These are phyloP conservation scores for Hanseniaspora thailandica DNA, from an alignment of 805 yeast genomes.

Conservation along the genomic window DNA sequence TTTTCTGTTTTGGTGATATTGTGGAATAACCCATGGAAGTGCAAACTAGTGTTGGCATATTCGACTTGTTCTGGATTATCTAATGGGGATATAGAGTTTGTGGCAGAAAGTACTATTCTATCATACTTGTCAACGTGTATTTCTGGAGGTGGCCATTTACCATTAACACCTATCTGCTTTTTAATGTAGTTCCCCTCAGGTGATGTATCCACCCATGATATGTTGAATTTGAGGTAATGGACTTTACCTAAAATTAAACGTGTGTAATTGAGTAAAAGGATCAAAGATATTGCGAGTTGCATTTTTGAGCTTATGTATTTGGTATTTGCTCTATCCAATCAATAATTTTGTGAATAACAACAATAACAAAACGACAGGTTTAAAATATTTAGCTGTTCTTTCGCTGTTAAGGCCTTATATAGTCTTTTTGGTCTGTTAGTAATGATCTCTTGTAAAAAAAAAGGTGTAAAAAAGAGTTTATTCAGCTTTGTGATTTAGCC, in stretches of 20 bases:
- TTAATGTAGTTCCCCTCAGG: constrained; percentile 54
- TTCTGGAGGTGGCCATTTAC: constrained; percentile 62
- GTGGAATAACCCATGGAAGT: constrained; percentile 71
- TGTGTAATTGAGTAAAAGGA: not conserved
- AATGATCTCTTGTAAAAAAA: too few relatives aligned
- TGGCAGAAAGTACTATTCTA: constrained; percentile 45
- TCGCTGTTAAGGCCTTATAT: too few relatives aligned
- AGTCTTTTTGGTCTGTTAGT: too few relatives aligned
- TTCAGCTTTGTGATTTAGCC: too few relatives aligned
- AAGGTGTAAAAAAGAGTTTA: too few relatives aligned
- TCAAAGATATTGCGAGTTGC: not conserved
- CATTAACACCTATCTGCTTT: constrained; percentile 54
- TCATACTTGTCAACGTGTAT: constrained; percentile 57
- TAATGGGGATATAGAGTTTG: constrained; percentile 39
- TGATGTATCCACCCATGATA: constrained; percentile 49
- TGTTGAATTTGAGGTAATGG: constrained; percentile 46
- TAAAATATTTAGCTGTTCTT: too few relatives aligned
- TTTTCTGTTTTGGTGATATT: constrained; percentile 34
- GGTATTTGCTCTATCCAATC: not conserved
- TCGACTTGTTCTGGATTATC: constrained; percentile 22
- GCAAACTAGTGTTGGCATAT: constrained; percentile 42
- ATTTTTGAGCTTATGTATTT: too few relatives aligned
- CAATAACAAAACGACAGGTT: too few relatives aligned
- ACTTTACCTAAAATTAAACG: constrained; percentile 25
- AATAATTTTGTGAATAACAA: too few relatives aligned